Base-by-base conservation (phyloP, 1,284 basidiomycete genomes). In the Ustilago hordei region DNA sequence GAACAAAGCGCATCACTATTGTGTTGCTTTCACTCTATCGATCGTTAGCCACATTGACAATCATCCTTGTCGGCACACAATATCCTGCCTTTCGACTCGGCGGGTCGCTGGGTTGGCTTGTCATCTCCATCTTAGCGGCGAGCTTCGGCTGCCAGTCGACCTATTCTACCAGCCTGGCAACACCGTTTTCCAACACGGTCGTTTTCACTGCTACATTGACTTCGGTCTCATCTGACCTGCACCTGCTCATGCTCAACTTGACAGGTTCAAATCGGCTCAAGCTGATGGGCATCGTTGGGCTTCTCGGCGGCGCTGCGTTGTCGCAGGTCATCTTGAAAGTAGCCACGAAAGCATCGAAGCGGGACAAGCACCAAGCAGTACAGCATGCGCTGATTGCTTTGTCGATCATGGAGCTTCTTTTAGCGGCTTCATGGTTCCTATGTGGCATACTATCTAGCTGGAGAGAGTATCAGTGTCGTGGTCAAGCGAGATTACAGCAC, bases 151-250 rank as follows among this genome's bases (percentile, higher is more conserved):
- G 62, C 32, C 77, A 79, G 38, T 65, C 73, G 34, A 62, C 66
- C 9, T 73, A 68, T 35, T 76, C 72, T 31, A 69, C 60, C 55
- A 56, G 23, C 17, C 72, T 76, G 6, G 56, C 61, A 5, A 76
- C 77, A 11, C 77, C 72, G 1, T 76, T 75, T 11, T 62, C 65
- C 17, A 76, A 69, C 43, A 79, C 77, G 3, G 77, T 79, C 7
- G 77, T 76, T 8, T 79, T 79, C 35, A 79, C 77, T 1, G 70
- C 73, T 2, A 73, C 77, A 11, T 34, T 73, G 60, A 73, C 77
- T 0, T 52, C 64, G 9, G 66, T 79, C 12, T 52, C 70, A 8
- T 76, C 77, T 13, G 77, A 79, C 13, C 55, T 70, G n/a, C 45
- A 63, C 28, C 55, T 74, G 6, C 63, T 60, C 7, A 63, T 36